A percentile compares a stretch with the other conserved stretches of the same genome.
Evolutionary conservation across 441 rosid species (phyloP).

Genomic region (Pelargonium australe): DNA sequence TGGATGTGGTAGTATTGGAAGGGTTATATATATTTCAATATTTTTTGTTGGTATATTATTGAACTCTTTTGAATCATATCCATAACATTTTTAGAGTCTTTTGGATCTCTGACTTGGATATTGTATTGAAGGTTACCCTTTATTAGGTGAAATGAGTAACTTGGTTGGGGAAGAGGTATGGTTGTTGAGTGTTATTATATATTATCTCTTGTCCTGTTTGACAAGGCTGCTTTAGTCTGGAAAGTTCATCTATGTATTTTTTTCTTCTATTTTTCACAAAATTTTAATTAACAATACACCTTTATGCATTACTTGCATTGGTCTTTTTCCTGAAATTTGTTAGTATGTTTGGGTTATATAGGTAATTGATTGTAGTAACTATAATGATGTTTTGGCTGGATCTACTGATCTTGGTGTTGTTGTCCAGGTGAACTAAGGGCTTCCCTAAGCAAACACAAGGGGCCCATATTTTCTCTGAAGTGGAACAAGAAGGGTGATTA

Average conservation of each 20-base stretch:
- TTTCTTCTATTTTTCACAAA: neutral
- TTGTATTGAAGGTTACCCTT: neutral
- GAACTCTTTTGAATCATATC: neutral
- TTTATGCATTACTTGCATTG: neutral
- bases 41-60: neutral
- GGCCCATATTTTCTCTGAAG: slow-evolving; percentile 90
- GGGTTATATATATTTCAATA: neutral
- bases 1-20: neutral
- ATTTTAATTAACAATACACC: neutral
- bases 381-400: slow-evolving; percentile 7
- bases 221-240: neutral
- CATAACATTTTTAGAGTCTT: neutral
- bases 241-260: slow-evolving; percentile 6
- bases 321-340: neutral
- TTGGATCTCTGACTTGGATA: neutral
- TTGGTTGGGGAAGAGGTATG: neutral
- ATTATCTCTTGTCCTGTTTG: neutral
- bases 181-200: neutral
- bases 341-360: neutral
- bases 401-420: slow-evolving; percentile 2
- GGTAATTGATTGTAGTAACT: neutral
- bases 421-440: slow-evolving; percentile 70
- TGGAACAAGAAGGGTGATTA: slow-evolving; percentile 99
- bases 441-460: slow-evolving; percentile 87
- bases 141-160: neutral